phyloP scores from a whole-genome alignment of 176 grass and related monocot genomes.

The Juncus inflexus region DNA sequence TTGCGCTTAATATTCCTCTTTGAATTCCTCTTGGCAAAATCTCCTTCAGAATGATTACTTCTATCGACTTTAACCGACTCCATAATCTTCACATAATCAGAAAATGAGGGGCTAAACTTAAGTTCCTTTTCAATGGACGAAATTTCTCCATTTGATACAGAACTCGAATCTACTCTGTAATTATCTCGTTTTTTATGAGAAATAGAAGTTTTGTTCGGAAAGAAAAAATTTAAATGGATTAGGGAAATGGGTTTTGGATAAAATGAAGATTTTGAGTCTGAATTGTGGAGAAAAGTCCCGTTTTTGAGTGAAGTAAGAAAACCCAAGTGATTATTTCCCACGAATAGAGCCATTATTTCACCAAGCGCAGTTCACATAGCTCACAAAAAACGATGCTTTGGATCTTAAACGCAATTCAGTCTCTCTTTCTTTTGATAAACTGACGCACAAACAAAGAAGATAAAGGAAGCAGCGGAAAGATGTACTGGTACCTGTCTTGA shows the following conservation, averaged over 20 bases:
- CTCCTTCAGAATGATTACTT: constrained; percentile 39
- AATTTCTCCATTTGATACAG: constrained; percentile 25
- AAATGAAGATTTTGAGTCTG: constrained; percentile 22
- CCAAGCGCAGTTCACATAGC: not conserved
- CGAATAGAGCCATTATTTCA: constrained; percentile 31
- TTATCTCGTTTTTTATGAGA: constrained; percentile 26
- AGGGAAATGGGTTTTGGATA: constrained; percentile 14
- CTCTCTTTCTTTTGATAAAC: too few relatives aligned
- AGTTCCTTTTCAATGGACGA: constrained; percentile 80
- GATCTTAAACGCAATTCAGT: too few relatives aligned
- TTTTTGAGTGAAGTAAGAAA: constrained; percentile 26
- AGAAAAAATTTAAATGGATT: constrained; percentile 30
- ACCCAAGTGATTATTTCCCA: constrained; percentile 39
- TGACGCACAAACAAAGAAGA: too few relatives aligned
- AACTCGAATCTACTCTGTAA: constrained; percentile 8
- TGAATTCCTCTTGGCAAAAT: constrained; percentile 22
- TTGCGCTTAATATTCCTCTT: constrained; percentile 32
- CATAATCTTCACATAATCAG: constrained; percentile 97
- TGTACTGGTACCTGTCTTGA: too few relatives aligned
- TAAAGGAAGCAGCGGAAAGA: too few relatives aligned
- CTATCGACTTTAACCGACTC: constrained; percentile 77
- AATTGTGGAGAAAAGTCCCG: constrained; percentile 25
- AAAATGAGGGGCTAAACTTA: constrained; percentile 65
- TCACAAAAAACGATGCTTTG: too few relatives aligned
- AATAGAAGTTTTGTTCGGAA: constrained; percentile 27